These are phyloP conservation scores for Myxozyma sirexii DNA, from an alignment of 805 yeast species.

Conservation along the genomic window DNA sequence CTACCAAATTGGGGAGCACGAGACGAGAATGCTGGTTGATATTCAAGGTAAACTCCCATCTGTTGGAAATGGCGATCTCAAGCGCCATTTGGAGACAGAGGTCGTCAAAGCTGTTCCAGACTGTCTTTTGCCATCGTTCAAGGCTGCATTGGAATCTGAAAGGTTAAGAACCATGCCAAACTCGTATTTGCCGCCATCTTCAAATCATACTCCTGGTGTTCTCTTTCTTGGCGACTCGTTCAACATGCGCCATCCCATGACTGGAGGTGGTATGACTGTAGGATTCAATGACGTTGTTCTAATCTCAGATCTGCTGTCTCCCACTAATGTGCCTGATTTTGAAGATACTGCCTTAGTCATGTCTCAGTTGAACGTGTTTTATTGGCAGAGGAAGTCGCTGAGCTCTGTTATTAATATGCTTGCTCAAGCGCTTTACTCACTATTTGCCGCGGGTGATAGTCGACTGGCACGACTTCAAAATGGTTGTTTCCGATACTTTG, in stretches of 20 bases:
- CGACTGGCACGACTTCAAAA: slow-evolving; percentile 66
- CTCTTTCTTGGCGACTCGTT: slow-evolving; percentile 88
- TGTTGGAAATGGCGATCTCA: slow-evolving; percentile 55
- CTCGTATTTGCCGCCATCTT: slow-evolving; percentile 78
- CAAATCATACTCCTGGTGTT: slow-evolving; percentile 70
- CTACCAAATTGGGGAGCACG: slow-evolving; percentile 81
- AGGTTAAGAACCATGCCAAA: slow-evolving; percentile 89
- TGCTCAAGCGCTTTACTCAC: slow-evolving; percentile 83
- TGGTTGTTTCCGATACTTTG: slow-evolving; percentile 89
- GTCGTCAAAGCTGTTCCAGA: slow-evolving; percentile 75
- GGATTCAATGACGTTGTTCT: slow-evolving; percentile 83
- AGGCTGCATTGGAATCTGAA: slow-evolving; percentile 58
- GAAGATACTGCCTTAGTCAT: slow-evolving; percentile 59
- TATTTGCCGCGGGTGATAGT: slow-evolving; percentile 79
- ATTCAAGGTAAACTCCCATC: slow-evolving; percentile 76
- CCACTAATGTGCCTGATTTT: slow-evolving; percentile 57
- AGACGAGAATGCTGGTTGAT: slow-evolving; percentile 89
- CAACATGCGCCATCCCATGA: slow-evolving; percentile 96
- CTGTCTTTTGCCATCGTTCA: slow-evolving; percentile 65
- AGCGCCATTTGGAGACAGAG: slow-evolving; percentile 57
- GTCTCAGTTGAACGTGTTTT: slow-evolving; percentile 66
- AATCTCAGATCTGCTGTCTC: slow-evolving; percentile 63
- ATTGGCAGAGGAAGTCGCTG: slow-evolving; percentile 71
- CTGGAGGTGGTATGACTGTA: slow-evolving; percentile 99
- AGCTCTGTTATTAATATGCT: slow-evolving; percentile 87